phyloP scores from a whole-genome alignment of 257 asterid species.

The Nicotiana knightiana region DNA sequence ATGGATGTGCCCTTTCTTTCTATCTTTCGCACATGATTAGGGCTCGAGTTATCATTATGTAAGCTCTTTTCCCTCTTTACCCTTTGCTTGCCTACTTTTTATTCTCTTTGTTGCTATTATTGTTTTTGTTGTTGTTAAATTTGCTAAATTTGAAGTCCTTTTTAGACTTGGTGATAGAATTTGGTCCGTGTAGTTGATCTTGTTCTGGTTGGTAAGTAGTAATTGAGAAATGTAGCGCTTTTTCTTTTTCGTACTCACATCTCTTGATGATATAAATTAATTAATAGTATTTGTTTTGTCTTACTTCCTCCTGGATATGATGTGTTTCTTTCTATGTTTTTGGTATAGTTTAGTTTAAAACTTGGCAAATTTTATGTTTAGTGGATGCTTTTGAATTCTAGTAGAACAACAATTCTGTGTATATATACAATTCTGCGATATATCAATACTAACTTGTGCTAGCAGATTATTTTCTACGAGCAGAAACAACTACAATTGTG shows the following conservation, averaged over 20 bases:
- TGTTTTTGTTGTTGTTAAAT: conserved; percentile 5
- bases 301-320: too few species aligned
- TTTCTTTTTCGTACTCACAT: background rate
- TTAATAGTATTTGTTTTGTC: background rate
- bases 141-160: background rate
- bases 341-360: too few species aligned
- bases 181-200: background rate
- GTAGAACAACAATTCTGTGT: too few species aligned
- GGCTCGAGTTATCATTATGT: conserved; percentile 31
- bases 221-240: background rate
- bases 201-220: background rate
- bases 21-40: conserved; percentile 11
- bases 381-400: too few species aligned
- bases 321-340: too few species aligned
- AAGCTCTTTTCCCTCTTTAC: conserved; percentile 13
- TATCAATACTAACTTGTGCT: too few species aligned
- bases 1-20: background rate
- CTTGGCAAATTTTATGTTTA: too few species aligned
- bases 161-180: background rate
- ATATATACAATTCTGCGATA: too few species aligned
- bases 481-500: too few species aligned
- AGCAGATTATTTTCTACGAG: too few species aligned
- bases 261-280: background rate
- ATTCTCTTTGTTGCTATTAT: conserved; percentile 1
- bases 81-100: conserved; percentile 4